Conservation (phyloP, 805 yeast genomes). For the Yamadazyma akitaensis region DNA sequence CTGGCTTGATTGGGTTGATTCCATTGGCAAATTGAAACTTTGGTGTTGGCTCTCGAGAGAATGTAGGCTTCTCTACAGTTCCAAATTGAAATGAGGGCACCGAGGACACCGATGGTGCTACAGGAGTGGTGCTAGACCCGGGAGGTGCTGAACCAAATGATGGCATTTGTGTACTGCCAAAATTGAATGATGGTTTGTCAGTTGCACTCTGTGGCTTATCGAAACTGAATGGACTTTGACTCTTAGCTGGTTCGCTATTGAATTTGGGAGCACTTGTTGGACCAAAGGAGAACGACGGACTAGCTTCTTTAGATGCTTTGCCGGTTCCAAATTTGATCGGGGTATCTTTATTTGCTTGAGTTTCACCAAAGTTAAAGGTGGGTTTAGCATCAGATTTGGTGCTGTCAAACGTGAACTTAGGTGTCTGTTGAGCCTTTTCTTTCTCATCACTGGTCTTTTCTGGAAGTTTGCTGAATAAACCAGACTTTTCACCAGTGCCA, state of each 20-base stretch:
- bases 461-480: too few relatives aligned
- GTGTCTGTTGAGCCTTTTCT: constrained; percentile 1
- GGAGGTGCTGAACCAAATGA: constrained; percentile 11
- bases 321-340: constrained; percentile 19
- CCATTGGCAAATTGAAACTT: constrained; percentile 12
- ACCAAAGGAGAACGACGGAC: constrained; percentile 6
- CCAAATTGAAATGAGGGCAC: constrained; percentile 20
- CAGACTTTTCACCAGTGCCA: constrained; percentile 6
- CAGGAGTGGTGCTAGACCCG: neutral
- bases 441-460: too few relatives aligned
- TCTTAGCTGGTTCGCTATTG: neutral
- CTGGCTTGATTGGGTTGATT: constrained; percentile 13
- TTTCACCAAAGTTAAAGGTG: neutral
- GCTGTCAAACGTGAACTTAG: constrained; percentile 12
- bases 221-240: constrained; percentile 3
- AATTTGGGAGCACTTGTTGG: constrained; percentile 1
- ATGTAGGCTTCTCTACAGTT: constrained; percentile 21
- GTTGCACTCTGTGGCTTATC: neutral
- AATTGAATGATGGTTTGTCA: constrained; percentile 12
- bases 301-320: neutral
- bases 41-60: constrained; percentile 6
- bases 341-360: constrained; percentile 1
- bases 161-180: constrained; percentile 13
- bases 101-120: constrained; percentile 1
- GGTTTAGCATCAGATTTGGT: neutral